A percentile compares a stretch with the other conserved stretches of the same genome.
These are phyloP conservation scores for Fusarium sp. DNA, from an alignment of 2,329 filamentous ascomycete species.

Conservation along the genomic window DNA sequence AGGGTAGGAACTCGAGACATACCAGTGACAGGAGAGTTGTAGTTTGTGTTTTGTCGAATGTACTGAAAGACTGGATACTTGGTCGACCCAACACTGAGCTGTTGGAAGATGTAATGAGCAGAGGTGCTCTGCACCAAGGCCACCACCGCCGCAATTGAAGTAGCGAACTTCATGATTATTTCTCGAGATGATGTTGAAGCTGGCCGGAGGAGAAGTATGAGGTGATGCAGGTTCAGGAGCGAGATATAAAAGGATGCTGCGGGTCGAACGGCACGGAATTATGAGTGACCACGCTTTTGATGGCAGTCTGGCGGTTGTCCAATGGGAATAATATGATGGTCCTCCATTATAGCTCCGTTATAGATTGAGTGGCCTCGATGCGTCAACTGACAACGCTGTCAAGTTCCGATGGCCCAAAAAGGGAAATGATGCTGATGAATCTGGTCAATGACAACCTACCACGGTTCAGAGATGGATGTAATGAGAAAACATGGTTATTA, in stretches of 20 bases:
- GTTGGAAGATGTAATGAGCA: constrained; percentile 12
- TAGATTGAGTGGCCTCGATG: neutral
- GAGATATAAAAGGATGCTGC: neutral
- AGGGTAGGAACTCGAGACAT: accelerated
- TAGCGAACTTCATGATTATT: neutral
- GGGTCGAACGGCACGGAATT: neutral
- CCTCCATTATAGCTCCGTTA: neutral
- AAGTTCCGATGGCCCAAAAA: neutral
- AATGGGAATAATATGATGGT: neutral
- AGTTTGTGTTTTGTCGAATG: constrained; percentile 12
- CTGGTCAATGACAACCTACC: too few species aligned
- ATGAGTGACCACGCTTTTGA: neutral
- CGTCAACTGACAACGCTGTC: neutral
- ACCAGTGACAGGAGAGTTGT: constrained; percentile 17
- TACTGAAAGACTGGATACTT: constrained; percentile 6
- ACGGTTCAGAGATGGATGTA: accelerated
- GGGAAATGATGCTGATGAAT: neutral
- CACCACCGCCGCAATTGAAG: neutral
- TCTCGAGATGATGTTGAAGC: neutral
- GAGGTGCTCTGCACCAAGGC: neutral
- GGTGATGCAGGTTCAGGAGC: neutral
- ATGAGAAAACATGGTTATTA: accelerated
- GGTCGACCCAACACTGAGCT: neutral
- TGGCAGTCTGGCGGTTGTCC: accelerated
- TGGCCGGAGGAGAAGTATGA: neutral